phyloP scores from a whole-genome alignment of 108 stramenopile genomes.

The Skeletonema menzelii region DNA sequence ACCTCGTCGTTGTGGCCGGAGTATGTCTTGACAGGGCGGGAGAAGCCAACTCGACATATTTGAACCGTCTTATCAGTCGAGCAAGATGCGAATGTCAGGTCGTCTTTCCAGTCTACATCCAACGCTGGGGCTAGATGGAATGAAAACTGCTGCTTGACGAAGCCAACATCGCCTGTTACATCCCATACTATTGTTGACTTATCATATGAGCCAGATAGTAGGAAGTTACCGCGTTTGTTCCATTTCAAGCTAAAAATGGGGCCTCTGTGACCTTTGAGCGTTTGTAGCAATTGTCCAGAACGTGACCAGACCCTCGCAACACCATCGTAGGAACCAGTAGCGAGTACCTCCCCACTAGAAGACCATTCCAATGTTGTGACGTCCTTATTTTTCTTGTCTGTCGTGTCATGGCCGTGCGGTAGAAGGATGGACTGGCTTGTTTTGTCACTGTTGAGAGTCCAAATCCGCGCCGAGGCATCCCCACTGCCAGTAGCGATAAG shows the following conservation, averaged over 20 bases:
- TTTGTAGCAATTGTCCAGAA: conserved; percentile 78
- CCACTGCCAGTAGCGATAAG: conserved; percentile 94
- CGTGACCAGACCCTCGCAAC: conserved; percentile 93
- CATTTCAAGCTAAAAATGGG: conserved; percentile 96
- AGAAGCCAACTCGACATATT: conserved; percentile 77
- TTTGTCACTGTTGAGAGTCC: conserved; percentile 78
- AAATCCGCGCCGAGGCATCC: conserved; percentile 93
- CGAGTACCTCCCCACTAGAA: conserved; percentile 87
- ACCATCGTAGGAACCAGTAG: conserved; percentile 95
- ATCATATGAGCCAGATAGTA: conserved; percentile 93
- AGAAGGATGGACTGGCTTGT: conserved; percentile 75
- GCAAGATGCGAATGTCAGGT: conserved; percentile 93
- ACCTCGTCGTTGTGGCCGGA: conserved; percentile 92
- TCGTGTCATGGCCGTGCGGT: conserved; percentile 77
- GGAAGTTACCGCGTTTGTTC: conserved; percentile 90
- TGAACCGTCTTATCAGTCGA: conserved; percentile 95
- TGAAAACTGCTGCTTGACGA: conserved; percentile 87
- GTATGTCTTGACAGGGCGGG: conserved; percentile 65
- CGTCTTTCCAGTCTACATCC: conserved; percentile 97
- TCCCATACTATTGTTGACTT: conserved; percentile 97
- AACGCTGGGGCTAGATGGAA: conserved; percentile 89
- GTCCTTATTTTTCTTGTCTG: conserved; percentile 93
- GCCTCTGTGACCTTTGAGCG: conserved; percentile 89
- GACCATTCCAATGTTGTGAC: conserved; percentile 97
- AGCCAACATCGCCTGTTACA: conserved; percentile 65